Percentiles rank a stretch among this genome's conserved stretches.
phyloP scores from a whole-genome alignment of 148 eudicot species.

The Nepenthes gracilis region DNA sequence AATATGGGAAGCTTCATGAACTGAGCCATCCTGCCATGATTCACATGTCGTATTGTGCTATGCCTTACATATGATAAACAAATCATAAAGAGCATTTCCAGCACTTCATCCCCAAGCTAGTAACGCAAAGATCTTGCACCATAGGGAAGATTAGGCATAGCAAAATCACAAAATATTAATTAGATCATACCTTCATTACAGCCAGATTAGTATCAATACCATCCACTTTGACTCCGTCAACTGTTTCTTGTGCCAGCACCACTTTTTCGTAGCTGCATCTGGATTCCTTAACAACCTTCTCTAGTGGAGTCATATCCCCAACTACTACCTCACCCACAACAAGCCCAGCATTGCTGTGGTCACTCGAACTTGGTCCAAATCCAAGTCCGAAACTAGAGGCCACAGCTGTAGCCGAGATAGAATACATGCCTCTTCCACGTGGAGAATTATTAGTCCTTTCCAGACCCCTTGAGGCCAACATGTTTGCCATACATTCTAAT shows the following conservation, averaged over 20 bases:
- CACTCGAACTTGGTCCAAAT: constrained; percentile 36
- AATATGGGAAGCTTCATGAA: no score
- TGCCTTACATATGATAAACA: no score
- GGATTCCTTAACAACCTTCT: constrained; percentile 76
- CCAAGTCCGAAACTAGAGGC: constrained; percentile 61
- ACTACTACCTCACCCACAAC: constrained; percentile 77
- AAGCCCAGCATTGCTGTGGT: constrained; percentile 25
- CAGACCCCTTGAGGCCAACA: constrained; percentile 45
- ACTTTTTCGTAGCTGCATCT: constrained; percentile 70
- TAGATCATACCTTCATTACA: constrained; percentile 59
- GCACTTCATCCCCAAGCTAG: neutral
- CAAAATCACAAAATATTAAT: constrained; percentile 1
- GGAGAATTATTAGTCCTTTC: constrained; percentile 38
- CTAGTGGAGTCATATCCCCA: constrained; percentile 69
- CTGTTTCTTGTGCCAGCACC: constrained; percentile 68
- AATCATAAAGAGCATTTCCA: no score
- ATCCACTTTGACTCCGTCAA: constrained; percentile 90
- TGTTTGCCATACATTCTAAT: constrained; percentile 67
- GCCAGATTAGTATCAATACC: constrained; percentile 91
- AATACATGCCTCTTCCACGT: constrained; percentile 39
- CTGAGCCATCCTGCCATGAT: no score
- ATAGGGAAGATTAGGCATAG: neutral
- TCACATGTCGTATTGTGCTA: no score
- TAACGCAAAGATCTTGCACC: neutral
- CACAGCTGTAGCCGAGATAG: constrained; percentile 54